Percentiles rank a stretch among this genome's conserved stretches.
Evolutionary conservation across 2,329 filamentous ascomycete genomes (phyloP).

Genomic region (Domatiomyces globalis): DNA sequence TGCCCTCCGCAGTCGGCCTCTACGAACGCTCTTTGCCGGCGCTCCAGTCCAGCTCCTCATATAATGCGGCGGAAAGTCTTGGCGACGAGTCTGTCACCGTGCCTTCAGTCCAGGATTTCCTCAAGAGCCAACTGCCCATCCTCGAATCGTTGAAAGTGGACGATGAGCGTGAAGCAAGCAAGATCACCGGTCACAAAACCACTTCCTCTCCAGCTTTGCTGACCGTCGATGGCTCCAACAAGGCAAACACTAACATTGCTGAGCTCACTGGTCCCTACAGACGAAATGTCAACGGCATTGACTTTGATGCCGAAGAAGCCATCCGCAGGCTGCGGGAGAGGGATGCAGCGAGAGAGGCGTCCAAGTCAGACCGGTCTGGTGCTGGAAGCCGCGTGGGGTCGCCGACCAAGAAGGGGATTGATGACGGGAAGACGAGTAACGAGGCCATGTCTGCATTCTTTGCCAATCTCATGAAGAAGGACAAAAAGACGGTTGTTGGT

Average conservation of each 20-base stretch:
- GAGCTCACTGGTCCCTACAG: conserved; percentile 89
- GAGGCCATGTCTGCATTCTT: conserved; percentile 13
- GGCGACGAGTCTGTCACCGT: conserved; percentile 42
- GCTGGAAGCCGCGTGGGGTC: neutral
- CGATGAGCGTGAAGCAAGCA: conserved; percentile 32
- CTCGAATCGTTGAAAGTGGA: conserved; percentile 52
- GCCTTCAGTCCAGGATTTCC: conserved; percentile 58
- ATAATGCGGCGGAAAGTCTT: conserved; percentile 1
- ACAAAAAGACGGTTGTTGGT: conserved; percentile 6
- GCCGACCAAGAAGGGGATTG: neutral
- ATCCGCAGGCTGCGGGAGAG: conserved; percentile 15
- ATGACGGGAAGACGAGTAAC: conserved; percentile 12
- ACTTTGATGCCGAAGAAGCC: conserved; percentile 75
- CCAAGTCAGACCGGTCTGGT: neutral
- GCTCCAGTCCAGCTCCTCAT: neutral
- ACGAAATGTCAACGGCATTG: conserved; percentile 96
- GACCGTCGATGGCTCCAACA: neutral
- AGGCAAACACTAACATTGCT: conserved; percentile 32
- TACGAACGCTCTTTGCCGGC: conserved; percentile 11
- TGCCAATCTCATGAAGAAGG: conserved; percentile 16
- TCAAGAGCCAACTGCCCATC: conserved; percentile 58
- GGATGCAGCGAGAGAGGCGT: conserved; percentile 9
- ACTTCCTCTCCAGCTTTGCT: neutral
- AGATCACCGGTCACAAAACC: neutral
- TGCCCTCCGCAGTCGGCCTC: conserved; percentile 9